phyloP scores from a whole-genome alignment of 2,329 filamentous ascomycete species.

The Colletotrichum ledebouriae region DNA sequence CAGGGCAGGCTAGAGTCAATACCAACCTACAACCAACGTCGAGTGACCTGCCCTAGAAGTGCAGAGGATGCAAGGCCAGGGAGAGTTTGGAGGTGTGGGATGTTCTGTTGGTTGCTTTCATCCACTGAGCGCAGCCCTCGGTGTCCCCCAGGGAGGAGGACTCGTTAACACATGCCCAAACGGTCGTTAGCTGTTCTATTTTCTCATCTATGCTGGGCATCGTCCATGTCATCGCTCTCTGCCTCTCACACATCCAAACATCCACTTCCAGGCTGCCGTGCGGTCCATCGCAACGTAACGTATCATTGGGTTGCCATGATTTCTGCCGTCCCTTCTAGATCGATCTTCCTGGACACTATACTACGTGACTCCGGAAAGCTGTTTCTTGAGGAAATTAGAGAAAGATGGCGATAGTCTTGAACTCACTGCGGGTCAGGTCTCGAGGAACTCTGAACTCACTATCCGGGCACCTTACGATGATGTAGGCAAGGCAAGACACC shows the following conservation, averaged over 20 bases:
- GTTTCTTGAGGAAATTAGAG: neutral
- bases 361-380: too few species aligned
- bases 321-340: conserved; percentile 11
- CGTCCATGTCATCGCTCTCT: too few species aligned
- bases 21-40: too few species aligned
- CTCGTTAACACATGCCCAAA: conserved; percentile 20
- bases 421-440: too few species aligned
- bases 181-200: conserved; percentile 15
- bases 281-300: conserved; percentile 10
- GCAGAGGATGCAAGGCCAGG: conserved; percentile 4
- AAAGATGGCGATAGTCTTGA: neutral
- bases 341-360: neutral
- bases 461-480: too few species aligned
- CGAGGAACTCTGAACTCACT: too few species aligned
- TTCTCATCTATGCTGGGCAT: neutral
- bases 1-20: too few species aligned
- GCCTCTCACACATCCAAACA: conserved; percentile 7
- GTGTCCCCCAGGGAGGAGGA: conserved; percentile 8
- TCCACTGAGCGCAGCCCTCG: conserved; percentile 9
- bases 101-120: conserved; percentile 11
- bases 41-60: neutral
- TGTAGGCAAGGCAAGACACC: too few species aligned
- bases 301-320: conserved; percentile 15
- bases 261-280: neutral
- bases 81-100: neutral